Evolutionary conservation across 495 filamentous ascomycete species (phyloP).

Genomic region (Hypoxylon fragiforme): DNA sequence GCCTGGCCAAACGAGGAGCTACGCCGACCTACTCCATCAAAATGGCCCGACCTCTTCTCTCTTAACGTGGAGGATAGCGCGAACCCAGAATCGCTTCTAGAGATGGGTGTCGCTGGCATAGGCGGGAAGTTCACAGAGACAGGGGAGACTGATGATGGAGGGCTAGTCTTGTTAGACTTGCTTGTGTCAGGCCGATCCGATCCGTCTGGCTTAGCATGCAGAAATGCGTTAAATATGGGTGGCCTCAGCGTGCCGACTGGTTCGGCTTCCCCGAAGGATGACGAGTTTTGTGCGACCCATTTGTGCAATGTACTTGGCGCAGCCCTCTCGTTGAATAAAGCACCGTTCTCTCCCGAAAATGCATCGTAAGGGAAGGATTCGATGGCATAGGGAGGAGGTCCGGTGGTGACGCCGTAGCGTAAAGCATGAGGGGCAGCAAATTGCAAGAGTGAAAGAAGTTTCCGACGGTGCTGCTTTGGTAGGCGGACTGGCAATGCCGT

Average conservation of each 20-base stretch:
- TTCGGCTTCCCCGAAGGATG: conserved; percentile 75
- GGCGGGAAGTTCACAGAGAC: conserved; percentile 78
- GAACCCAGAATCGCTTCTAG: conserved; percentile 88
- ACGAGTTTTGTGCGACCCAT: conserved; percentile 85
- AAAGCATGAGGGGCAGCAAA: conserved; percentile 87
- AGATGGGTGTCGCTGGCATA: conserved; percentile 71
- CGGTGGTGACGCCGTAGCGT: conserved; percentile 80
- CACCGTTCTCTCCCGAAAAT: conserved; percentile 82
- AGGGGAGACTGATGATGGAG: conserved; percentile 85
- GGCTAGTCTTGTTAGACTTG: conserved; percentile 74
- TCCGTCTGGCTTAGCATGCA: conserved; percentile 70
- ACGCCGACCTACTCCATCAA: conserved; percentile 78
- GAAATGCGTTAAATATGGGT: conserved; percentile 86
- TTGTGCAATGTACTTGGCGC: conserved; percentile 73
- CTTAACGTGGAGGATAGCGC: conserved; percentile 80
- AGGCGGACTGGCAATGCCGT: conserved; percentile 71
- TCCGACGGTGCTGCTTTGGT: conserved; percentile 86
- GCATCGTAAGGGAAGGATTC: conserved; percentile 89
- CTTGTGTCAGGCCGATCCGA: conserved; percentile 80
- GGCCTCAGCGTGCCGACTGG: conserved; percentile 47
- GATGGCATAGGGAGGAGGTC: conserved; percentile 90
- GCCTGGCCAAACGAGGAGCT: conserved; percentile 86
- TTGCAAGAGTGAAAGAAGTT: conserved; percentile 85
- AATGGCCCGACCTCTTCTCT: conserved; percentile 94
- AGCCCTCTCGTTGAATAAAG: conserved; percentile 72